Evolutionary conservation across 1,284 basidiomycete genomes (phyloP).

Genomic region (Rugosomyces carneus): DNA sequence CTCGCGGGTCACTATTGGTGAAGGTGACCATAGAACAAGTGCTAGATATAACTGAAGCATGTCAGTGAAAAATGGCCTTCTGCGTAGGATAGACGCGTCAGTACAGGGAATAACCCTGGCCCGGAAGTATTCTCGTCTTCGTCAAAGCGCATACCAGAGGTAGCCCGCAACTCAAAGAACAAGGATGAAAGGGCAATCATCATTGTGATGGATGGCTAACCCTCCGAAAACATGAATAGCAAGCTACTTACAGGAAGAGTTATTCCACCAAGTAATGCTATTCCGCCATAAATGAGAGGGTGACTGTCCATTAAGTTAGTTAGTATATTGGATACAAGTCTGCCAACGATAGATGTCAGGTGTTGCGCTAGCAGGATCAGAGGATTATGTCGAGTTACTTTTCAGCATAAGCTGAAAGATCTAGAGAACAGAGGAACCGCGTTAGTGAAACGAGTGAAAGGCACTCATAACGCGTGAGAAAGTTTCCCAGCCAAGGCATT

Average conservation of each 20-base stretch:
- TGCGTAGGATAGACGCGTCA: constrained; percentile 21
- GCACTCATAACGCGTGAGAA: constrained; percentile 16
- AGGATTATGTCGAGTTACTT: neutral
- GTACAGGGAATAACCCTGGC: constrained; percentile 37
- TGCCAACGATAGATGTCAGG: neutral
- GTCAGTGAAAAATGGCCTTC: constrained; percentile 10
- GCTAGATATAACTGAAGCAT: constrained; percentile 49
- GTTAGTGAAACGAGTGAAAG: constrained; percentile 7
- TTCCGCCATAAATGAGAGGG: constrained; percentile 29
- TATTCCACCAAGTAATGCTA: constrained; percentile 24
- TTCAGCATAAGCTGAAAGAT: constrained; percentile 13
- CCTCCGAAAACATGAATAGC: neutral
- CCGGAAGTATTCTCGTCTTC: constrained; percentile 54
- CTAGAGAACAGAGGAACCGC: neutral
- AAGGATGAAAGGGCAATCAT: constrained; percentile 82
- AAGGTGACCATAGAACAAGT: constrained; percentile 64
- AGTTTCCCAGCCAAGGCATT: neutral
- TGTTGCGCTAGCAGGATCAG: neutral
- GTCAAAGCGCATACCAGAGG: constrained; percentile 47
- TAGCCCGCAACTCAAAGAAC: constrained; percentile 76
- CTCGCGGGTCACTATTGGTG: constrained; percentile 51
- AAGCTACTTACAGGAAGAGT: constrained; percentile 30
- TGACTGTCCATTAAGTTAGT: constrained; percentile 31
- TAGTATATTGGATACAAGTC: neutral
- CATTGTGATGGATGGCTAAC: constrained; percentile 23